Evolutionary conservation across 139 green algal genomes (phyloP).

Genomic region (Tetradesmus obliquus): DNA sequence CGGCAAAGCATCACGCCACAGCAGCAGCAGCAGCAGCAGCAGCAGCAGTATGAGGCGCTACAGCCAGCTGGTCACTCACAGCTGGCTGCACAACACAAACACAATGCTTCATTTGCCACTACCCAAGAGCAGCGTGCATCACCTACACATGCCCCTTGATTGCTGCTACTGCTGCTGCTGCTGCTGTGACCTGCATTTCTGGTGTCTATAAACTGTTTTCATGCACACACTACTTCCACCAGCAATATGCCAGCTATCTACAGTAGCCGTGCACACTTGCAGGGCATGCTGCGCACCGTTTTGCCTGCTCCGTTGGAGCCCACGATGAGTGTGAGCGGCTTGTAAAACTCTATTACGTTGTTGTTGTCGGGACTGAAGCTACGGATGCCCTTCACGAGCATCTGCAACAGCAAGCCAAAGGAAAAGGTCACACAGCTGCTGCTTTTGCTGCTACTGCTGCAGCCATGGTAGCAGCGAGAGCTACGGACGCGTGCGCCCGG

Average conservation of each 20-base stretch:
- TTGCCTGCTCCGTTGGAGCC: constrained; percentile 97
- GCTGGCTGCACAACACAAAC: neutral
- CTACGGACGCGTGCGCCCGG: neutral
- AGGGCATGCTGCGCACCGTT: constrained; percentile 78
- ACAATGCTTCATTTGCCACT: no score
- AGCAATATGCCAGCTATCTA: neutral
- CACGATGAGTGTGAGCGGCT: constrained; percentile 97
- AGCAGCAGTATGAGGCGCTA: neutral
- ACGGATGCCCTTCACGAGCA: constrained; percentile 97
- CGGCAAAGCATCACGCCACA: neutral
- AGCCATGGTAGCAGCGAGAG: neutral
- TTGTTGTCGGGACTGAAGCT: constrained; percentile 94
- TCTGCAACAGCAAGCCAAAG: constrained; percentile 54
- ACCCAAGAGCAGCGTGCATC: no score
- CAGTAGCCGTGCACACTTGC: neutral
- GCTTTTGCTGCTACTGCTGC: neutral
- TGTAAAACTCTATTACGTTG: constrained; percentile 93
- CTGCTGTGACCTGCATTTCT: neutral
- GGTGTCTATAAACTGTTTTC: neutral
- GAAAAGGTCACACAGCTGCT: neutral
- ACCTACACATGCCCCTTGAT: no score
- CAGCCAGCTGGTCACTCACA: neutral
- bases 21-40: no score
- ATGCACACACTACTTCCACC: neutral
- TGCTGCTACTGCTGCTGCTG: neutral